Evolutionary conservation across 305 asterid genomes (phyloP).

Genomic region (Petunia hybrid): DNA sequence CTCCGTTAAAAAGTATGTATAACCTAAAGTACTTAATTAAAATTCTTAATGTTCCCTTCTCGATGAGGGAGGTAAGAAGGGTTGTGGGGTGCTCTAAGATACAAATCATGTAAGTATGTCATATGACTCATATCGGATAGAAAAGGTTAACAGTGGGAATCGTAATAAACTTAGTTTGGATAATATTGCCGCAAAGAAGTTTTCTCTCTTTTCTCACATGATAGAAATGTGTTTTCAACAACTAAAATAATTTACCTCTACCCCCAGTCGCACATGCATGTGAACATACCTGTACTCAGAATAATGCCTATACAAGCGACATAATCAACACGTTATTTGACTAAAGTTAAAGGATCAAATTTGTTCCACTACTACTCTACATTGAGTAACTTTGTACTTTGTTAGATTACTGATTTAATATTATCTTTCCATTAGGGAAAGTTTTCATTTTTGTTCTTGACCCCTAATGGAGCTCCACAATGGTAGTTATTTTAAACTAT

Average conservation of each 20-base stretch:
- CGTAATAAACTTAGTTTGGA: too few relatives aligned
- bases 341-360: too few relatives aligned
- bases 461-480: too few relatives aligned
- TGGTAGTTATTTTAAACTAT: too few relatives aligned
- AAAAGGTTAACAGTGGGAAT: neutral
- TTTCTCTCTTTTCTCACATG: neutral
- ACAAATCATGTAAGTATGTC: neutral
- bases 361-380: too few relatives aligned
- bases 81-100: neutral
- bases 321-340: too few relatives aligned
- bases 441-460: too few relatives aligned
- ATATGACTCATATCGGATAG: too few relatives aligned
- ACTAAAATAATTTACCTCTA: neutral
- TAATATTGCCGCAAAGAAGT: neutral
- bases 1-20: neutral
- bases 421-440: too few relatives aligned
- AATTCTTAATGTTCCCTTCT: too few relatives aligned
- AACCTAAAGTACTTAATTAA: neutral
- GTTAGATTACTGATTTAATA: too few relatives aligned
- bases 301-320: neutral
- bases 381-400: too few relatives aligned
- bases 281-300: neutral
- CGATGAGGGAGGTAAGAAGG: neutral
- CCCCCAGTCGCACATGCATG: constrained; percentile 2
- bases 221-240: neutral